Evolutionary conservation across 441 rosid genomes (phyloP).

Genomic region (Hura crepitans): DNA sequence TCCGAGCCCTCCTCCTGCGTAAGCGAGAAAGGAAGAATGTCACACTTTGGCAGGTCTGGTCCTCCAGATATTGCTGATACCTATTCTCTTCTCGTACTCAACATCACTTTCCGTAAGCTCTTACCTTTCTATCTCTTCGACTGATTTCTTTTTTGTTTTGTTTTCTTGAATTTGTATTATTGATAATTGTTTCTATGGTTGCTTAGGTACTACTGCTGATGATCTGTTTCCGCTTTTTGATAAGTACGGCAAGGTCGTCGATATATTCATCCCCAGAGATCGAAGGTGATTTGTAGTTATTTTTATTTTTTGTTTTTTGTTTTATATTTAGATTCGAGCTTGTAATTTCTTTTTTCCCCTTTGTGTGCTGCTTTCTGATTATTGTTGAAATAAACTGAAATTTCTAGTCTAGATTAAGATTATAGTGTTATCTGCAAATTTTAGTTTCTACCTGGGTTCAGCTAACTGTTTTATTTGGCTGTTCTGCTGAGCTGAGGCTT

Average conservation of each 20-base stretch:
- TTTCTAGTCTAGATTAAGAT: not conserved
- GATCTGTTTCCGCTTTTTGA: conserved; percentile 72
- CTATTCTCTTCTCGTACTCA: conserved; percentile 92
- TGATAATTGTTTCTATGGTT: not conserved
- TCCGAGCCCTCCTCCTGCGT: not conserved
- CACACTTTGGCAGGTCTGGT: conserved; percentile 95
- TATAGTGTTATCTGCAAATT: not conserved
- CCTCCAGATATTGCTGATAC: conserved; percentile 94
- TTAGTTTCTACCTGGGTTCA: too few species aligned
- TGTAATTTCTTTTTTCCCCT: not conserved
- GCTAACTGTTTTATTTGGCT: not conserved
- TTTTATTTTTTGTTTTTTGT: not conserved
- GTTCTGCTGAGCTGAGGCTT: too few species aligned
- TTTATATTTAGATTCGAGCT: not conserved
- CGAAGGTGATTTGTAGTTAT: conserved; percentile 34
- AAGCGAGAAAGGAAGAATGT: conserved; percentile 42
- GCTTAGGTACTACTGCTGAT: conserved; percentile 60
- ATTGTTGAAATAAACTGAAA: not conserved
- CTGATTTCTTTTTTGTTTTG: not conserved
- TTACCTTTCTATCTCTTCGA: not conserved
- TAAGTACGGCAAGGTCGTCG: conserved; percentile 70
- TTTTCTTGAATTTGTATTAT: not conserved
- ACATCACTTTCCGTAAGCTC: conserved; percentile 81
- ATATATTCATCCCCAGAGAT: conserved; percentile 62
- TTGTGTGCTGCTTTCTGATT: not conserved